Conservation (phyloP, 805 yeast species). For the Cyberlindnera meyerae region DNA sequence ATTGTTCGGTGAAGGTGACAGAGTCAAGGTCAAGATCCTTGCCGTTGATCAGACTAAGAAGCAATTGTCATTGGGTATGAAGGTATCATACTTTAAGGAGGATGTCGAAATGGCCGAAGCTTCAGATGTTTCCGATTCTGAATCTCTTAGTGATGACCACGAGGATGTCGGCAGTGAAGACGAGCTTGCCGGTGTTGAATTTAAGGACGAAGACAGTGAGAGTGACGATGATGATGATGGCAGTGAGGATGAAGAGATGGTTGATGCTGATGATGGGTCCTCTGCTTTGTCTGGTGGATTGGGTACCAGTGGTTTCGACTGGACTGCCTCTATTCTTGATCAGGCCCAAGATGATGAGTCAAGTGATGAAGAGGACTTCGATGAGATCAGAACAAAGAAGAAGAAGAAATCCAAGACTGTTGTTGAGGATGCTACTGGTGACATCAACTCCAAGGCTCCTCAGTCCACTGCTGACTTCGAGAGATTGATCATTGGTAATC, state of each 20-base stretch:
- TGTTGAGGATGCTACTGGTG: slow-evolving; percentile 80
- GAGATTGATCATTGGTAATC: slow-evolving; percentile 84
- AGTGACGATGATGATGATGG: slow-evolving; percentile 21
- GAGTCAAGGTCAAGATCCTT: slow-evolving; percentile 80
- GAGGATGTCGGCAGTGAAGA: slow-evolving; percentile 5
- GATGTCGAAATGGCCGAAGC: slow-evolving; percentile 32
- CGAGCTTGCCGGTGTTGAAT: slow-evolving; percentile 14
- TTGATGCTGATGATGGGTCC: slow-evolving; percentile 20
- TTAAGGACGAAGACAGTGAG: slow-evolving; percentile 13
- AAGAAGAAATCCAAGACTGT: slow-evolving; percentile 37
- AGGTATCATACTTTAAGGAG: slow-evolving; percentile 75
- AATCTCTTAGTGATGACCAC: slow-evolving; percentile 18
- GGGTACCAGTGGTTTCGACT: slow-evolving; percentile 85
- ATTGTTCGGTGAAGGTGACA: slow-evolving; percentile 83
- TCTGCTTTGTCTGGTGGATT: slow-evolving; percentile 29
- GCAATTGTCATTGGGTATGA: slow-evolving; percentile 85
- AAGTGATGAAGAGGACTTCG: slow-evolving; percentile 45
- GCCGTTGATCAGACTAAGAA: slow-evolving; percentile 58
- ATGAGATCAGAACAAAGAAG: slow-evolving; percentile 41
- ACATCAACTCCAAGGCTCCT: slow-evolving; percentile 78
- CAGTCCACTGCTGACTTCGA: slow-evolving; percentile 91
- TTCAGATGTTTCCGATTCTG: slow-evolving; percentile 27
- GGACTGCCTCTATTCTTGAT: slow-evolving; percentile 89
- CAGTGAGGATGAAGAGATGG: slow-evolving; percentile 23
- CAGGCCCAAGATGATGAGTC: slow-evolving; percentile 61